Evolutionary conservation across 1,284 basidiomycete species (phyloP).

Genomic region (Phaffia rhodozyma): DNA sequence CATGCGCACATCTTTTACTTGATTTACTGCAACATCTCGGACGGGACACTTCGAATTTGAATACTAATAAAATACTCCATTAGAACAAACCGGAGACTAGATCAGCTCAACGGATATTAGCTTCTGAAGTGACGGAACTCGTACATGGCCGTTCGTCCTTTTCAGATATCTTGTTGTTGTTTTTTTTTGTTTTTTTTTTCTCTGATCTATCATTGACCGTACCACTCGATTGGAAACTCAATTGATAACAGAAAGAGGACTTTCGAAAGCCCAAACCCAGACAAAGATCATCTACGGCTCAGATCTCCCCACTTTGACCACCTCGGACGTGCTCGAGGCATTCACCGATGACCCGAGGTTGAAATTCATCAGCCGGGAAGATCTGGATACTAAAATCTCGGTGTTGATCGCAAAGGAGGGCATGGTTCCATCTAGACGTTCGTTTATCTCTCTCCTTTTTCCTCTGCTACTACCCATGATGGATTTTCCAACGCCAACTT

Average conservation of each 20-base stretch:
- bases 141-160: conserved; percentile 58
- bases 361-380: conserved; percentile 39
- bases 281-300: conserved; percentile 51
- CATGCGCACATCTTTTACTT: background rate
- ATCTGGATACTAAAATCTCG: conserved; percentile 42
- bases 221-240: background rate
- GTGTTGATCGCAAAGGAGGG: conserved; percentile 47
- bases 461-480: background rate
- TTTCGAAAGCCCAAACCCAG: conserved; percentile 46
- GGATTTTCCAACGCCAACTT: conserved; percentile 17
- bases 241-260: conserved; percentile 34
- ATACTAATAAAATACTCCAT: conserved; percentile 5
- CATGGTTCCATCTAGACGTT: conserved; percentile 46
- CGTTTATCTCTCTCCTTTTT: background rate
- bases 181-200: background rate
- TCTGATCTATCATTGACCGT: background rate
- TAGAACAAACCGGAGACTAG: conserved; percentile 49
- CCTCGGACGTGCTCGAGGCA: conserved; percentile 44
- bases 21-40: background rate
- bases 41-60: background rate
- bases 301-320: conserved; percentile 39
- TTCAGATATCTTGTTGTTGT: background rate
- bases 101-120: conserved; percentile 63
- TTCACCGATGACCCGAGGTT: conserved; percentile 51
- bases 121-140: conserved; percentile 75